These are phyloP conservation scores for Rostrohypoxylon terebratum DNA, from an alignment of 495 filamentous ascomycete species.

Conservation along the genomic window DNA sequence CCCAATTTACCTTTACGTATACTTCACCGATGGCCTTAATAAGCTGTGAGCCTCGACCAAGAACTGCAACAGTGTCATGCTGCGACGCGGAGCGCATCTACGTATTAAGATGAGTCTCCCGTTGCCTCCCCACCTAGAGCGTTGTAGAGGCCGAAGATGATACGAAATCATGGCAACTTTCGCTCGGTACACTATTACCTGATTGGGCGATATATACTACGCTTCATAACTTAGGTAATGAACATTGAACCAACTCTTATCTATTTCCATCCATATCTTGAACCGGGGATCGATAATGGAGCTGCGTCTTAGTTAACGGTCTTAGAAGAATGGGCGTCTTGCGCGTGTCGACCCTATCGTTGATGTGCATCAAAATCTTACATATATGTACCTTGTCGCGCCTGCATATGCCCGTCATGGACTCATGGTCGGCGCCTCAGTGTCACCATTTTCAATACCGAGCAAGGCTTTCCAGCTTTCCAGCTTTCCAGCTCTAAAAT, in stretches of 20 bases:
- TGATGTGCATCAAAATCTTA: conserved; percentile 18
- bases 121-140: too few relatives aligned
- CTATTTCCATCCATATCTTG: conserved; percentile 27
- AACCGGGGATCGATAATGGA: conserved; percentile 23
- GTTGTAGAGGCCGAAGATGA: conserved; percentile 1
- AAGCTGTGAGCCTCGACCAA: not conserved
- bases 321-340: conserved; percentile 28
- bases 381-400: conserved; percentile 14
- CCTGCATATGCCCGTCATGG: conserved; percentile 30
- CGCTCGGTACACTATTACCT: not conserved
- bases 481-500: not conserved
- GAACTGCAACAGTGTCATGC: not conserved
- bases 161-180: conserved; percentile 2
- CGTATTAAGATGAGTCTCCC: not conserved
- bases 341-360: not conserved
- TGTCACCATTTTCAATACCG: conserved; percentile 21
- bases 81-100: conserved; percentile 14
- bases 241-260: conserved; percentile 30
- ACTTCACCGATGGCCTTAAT: not conserved
- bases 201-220: conserved; percentile 22
- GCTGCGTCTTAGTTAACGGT: conserved; percentile 17
- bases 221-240: conserved; percentile 3
- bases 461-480: not conserved
- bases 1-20: conserved; percentile 6
- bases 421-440: conserved; percentile 3